Evolutionary conservation across 371 early-diverging fungal species (phyloP).

Genomic region (Lichtheimia corymbifera): DNA sequence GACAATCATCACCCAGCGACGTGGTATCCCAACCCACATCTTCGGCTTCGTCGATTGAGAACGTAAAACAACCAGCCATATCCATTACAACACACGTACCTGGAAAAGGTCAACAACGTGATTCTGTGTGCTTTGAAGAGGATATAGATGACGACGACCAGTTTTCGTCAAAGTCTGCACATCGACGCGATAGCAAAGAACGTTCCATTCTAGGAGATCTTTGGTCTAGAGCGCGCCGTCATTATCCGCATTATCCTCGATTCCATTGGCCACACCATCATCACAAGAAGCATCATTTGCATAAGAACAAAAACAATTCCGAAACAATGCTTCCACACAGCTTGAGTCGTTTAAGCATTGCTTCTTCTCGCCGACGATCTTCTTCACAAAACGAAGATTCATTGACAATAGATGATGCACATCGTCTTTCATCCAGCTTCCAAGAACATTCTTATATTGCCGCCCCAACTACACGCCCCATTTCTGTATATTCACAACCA

Average conservation of each 20-base stretch:
- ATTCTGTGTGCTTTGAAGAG: constrained; percentile 5
- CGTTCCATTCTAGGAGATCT: constrained; percentile 30
- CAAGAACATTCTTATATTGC: constrained; percentile 11
- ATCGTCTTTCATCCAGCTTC: constrained; percentile 13
- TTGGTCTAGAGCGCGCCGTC: constrained; percentile 34
- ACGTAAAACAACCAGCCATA: no score
- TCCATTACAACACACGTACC: neutral
- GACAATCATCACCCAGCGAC: neutral
- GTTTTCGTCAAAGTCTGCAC: constrained; percentile 29
- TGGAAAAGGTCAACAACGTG: constrained; percentile 4
- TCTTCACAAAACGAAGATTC: no score
- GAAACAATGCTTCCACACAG: no score
- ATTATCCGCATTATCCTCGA: constrained; percentile 36
- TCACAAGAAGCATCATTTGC: constrained; percentile 10
- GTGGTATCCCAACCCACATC: no score
- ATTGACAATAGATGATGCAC: no score
- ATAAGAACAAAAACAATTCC: neutral
- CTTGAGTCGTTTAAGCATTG: no score
- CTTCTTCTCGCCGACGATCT: no score
- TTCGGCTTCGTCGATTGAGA: no score
- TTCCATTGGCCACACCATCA: constrained; percentile 29
- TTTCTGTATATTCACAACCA: neutral
- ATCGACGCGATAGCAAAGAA: constrained; percentile 29
- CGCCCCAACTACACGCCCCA: no score
- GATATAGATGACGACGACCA: constrained; percentile 34